Conservation (phyloP, 2,329 filamentous ascomycete genomes). For the Beauveria bassiana region DNA sequence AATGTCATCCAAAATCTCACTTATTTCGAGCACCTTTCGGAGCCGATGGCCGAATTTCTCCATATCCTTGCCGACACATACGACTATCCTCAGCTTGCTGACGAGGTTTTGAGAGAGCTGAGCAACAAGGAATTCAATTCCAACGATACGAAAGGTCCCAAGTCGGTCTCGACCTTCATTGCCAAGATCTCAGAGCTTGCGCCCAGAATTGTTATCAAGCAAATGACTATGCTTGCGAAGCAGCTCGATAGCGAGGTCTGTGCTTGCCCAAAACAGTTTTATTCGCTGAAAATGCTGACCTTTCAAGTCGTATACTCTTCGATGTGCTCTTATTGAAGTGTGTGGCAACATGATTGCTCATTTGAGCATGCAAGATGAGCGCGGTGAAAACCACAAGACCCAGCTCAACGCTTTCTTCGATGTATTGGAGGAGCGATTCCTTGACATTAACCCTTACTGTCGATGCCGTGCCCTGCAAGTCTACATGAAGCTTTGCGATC, state of each 20-base stretch:
- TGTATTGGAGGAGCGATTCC: conserved; percentile 88
- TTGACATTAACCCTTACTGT: conserved; percentile 95
- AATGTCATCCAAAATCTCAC: conserved; percentile 96
- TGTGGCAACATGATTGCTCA: conserved; percentile 92
- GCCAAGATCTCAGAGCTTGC: conserved; percentile 87
- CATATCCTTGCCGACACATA: conserved; percentile 96
- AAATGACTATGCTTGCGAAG: conserved; percentile 92
- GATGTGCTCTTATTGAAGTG: conserved; percentile 91
- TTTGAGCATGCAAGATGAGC: conserved; percentile 84
- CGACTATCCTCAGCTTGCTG: conserved; percentile 89
- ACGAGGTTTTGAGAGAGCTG: conserved; percentile 87
- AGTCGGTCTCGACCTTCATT: conserved; percentile 91
- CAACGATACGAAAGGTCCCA: conserved; percentile 90
- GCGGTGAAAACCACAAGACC: conserved; percentile 85
- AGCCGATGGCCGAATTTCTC: conserved; percentile 97
- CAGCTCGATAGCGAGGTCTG: conserved; percentile 85
- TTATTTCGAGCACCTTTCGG: conserved; percentile 97
- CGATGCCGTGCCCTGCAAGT: conserved; percentile 88
- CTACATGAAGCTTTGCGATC: conserved; percentile 81
- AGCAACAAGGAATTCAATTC: conserved; percentile 98
- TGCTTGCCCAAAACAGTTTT: too few species aligned
- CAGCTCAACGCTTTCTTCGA: conserved; percentile 97
- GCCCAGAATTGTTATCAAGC: conserved; percentile 88
- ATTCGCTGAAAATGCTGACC: conserved; percentile 17
- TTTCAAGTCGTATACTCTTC: conserved; percentile 73